These are phyloP conservation scores for Phytophthora pinifolia DNA, from an alignment of 352 stramenopile genomes.

Conservation along the genomic window DNA sequence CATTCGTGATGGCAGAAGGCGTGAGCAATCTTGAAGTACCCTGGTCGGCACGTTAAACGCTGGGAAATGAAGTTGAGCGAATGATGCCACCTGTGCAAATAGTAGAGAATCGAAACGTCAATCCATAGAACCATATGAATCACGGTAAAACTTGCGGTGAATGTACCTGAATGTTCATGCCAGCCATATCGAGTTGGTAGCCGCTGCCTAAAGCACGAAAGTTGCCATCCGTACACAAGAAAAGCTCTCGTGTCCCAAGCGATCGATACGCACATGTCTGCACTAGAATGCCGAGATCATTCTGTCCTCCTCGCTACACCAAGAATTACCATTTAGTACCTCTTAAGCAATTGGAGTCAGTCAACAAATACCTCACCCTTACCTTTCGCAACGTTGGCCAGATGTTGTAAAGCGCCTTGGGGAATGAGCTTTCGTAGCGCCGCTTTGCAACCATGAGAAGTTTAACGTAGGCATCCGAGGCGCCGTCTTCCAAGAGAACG, in stretches of 20 bases:
- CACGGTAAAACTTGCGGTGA: neutral
- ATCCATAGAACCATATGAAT: neutral
- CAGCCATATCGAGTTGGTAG: constrained; percentile 61
- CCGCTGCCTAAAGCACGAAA: constrained; percentile 54
- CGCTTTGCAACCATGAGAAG: constrained; percentile 57
- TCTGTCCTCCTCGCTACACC: constrained; percentile 16
- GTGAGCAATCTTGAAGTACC: constrained; percentile 52
- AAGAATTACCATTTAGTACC: constrained; percentile 5
- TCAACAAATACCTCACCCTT: constrained; percentile 7
- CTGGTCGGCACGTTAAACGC: constrained; percentile 52
- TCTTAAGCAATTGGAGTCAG: neutral
- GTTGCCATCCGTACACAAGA: constrained; percentile 66
- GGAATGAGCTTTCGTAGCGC: constrained; percentile 34
- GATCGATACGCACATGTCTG: constrained; percentile 47
- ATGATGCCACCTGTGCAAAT: constrained; percentile 62
- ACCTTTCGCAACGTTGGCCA: constrained; percentile 57
- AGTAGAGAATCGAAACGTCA: constrained; percentile 13
- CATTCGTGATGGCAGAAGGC: constrained; percentile 49
- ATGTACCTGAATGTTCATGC: constrained; percentile 72
- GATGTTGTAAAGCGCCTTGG: constrained; percentile 61
- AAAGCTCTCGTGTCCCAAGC: constrained; percentile 52
- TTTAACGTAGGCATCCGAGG: constrained; percentile 62
- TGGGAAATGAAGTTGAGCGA: constrained; percentile 73
- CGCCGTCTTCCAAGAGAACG: constrained; percentile 66
- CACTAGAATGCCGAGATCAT: constrained; percentile 40